Evolutionary conservation across 495 filamentous ascomycete species (phyloP).

Genomic region (Penicillium canariense): DNA sequence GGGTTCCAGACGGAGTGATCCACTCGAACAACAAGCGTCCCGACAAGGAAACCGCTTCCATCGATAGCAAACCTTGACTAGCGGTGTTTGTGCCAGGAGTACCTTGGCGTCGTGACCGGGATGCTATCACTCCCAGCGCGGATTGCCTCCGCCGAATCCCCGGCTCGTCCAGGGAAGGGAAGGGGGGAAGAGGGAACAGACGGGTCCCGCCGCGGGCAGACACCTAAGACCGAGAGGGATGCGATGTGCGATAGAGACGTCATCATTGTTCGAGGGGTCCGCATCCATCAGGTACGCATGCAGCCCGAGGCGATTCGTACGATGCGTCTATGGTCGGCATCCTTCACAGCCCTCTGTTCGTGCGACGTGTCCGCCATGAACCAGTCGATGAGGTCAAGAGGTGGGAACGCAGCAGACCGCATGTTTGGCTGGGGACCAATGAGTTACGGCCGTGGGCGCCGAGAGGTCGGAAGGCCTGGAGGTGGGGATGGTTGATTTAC

Average conservation of each 20-base stretch:
- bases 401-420: slow-evolving; percentile 15
- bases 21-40: not conserved
- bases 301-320: slow-evolving; percentile 1
- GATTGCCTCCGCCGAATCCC: not conserved
- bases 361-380: slow-evolving; percentile 11
- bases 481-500: not conserved
- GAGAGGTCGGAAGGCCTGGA: not conserved
- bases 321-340: slow-evolving; percentile 4
- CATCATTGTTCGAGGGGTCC: no score
- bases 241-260: no score
- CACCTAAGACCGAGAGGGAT: no score
- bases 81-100: no score
- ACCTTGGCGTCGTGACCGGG: no score
- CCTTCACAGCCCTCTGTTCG: not conserved
- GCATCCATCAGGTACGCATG: not conserved
- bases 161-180: no score
- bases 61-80: no score
- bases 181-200: no score
- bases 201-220: no score
- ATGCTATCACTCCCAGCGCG: not conserved
- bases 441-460: not conserved
- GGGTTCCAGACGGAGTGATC: not conserved
- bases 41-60: not conserved
- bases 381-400: slow-evolving; percentile 9
- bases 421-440: slow-evolving; percentile 19